Evolutionary conservation across 352 stramenopile genomes (phyloP).

Genomic region (Pythium aphanidermatum): DNA sequence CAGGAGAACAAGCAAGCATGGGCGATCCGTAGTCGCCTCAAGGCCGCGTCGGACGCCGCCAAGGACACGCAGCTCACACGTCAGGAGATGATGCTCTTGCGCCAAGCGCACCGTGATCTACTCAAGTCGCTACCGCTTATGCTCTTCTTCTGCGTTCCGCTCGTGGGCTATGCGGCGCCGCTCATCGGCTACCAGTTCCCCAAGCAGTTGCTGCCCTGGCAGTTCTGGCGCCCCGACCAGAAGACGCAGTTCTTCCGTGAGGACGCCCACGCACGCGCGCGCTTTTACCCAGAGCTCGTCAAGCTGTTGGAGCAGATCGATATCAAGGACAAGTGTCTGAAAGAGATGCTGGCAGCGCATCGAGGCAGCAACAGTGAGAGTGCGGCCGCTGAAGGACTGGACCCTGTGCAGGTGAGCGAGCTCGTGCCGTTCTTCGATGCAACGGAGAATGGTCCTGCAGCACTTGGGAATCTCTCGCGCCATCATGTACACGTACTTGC

Average conservation of each 20-base stretch:
- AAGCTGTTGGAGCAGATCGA: constrained; percentile 59
- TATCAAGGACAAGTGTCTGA: constrained; percentile 41
- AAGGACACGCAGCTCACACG: constrained; percentile 32
- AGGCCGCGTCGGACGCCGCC: constrained; percentile 23
- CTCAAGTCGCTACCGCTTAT: constrained; percentile 78
- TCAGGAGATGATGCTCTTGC: constrained; percentile 75
- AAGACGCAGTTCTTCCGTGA: constrained; percentile 79
- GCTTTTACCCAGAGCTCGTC: constrained; percentile 54
- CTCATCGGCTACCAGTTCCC: constrained; percentile 81
- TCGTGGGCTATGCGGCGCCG: constrained; percentile 66
- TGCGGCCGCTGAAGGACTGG: no score
- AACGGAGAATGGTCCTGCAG: constrained; percentile 27
- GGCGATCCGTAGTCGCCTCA: constrained; percentile 52
- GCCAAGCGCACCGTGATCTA: constrained; percentile 76
- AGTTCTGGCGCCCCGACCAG: constrained; percentile 81
- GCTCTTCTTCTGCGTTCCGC: constrained; percentile 64
- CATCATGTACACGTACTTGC: constrained; percentile 53
- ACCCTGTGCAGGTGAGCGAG: constrained; percentile 51
- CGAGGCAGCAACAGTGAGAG: constrained; percentile 3
- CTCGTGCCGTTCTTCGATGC: constrained; percentile 55
- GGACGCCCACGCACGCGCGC: constrained; percentile 41
- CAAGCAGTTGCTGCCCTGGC: constrained; percentile 78
- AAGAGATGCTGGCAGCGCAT: constrained; percentile 33
- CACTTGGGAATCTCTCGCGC: constrained; percentile 31
- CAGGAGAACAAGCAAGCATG: constrained; percentile 75